These are phyloP conservation scores for Trichoderma atrobrunneum DNA, from an alignment of 2,329 filamentous ascomycete species.

Conservation along the genomic window DNA sequence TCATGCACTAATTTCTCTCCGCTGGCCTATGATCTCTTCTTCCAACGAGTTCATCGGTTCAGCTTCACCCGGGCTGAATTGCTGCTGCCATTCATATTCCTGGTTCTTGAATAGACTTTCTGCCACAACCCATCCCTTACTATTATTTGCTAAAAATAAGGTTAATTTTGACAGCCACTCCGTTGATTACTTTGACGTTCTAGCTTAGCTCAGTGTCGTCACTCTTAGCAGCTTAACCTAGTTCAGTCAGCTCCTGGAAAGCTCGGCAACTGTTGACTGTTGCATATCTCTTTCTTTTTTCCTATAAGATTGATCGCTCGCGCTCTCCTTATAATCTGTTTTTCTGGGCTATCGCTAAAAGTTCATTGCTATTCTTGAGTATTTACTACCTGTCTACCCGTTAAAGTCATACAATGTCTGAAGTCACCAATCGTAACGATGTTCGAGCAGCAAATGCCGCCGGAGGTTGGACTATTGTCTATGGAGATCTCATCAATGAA, in stretches of 20 bases:
- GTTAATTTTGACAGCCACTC: neutral
- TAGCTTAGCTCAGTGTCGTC: neutral
- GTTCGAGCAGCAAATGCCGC: neutral
- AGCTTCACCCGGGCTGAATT: neutral
- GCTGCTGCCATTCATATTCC: neutral
- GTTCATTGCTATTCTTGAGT: neutral
- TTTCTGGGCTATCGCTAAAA: neutral
- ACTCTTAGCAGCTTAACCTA: neutral
- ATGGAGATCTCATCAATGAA: neutral
- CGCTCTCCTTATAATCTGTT: neutral
- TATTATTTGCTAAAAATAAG: neutral
- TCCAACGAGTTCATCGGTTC: neutral
- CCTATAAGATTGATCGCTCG: neutral
- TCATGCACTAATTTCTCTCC: neutral
- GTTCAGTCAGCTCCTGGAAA: neutral
- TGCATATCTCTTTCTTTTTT: neutral
- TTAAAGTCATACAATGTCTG: neutral
- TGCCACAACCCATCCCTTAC: neutral
- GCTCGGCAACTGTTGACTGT: neutral
- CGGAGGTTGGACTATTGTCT: neutral
- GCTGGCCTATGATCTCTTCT: neutral
- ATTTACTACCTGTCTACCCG: neutral
- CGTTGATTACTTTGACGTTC: neutral
- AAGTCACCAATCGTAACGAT: neutral
- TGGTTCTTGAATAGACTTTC: neutral